Percentiles rank a stretch among this genome's conserved stretches.
Evolutionary conservation across 768 basidiomycete species (phyloP).

Genomic region (Kwoniella dendrophila): DNA sequence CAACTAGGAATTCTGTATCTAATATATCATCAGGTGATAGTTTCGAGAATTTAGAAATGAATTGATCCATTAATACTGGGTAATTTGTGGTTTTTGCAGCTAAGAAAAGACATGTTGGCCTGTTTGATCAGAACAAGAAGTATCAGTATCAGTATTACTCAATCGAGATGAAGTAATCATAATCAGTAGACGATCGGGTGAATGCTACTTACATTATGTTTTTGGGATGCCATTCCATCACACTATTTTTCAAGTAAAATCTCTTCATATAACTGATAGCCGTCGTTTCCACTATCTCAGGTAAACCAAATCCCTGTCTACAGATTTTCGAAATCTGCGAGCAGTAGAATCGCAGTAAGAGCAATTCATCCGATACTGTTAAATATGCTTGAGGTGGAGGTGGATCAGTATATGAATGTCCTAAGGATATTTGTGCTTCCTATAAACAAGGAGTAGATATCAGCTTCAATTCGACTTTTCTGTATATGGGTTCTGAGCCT

Average conservation of each 20-base stretch:
- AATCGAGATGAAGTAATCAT: too few species aligned
- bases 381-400: slow-evolving; percentile 73
- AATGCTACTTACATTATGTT: slow-evolving; percentile 97
- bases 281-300: slow-evolving; percentile 90
- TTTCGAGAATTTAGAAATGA: slow-evolving; percentile 79
- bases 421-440: slow-evolving; percentile 40
- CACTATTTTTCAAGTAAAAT: slow-evolving; percentile 95
- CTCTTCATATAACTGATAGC: slow-evolving; percentile 89
- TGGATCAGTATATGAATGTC: slow-evolving; percentile 51
- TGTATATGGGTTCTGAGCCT: not conserved
- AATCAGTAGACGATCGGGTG: too few species aligned
- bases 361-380: slow-evolving; percentile 76
- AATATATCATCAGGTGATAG: slow-evolving; percentile 81
- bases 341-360: slow-evolving; percentile 85
- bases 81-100: slow-evolving; percentile 98
- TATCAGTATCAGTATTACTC: slow-evolving; percentile 10
- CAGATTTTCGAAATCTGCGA: slow-evolving; percentile 83
- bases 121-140: slow-evolving; percentile 53
- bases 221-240: slow-evolving; percentile 99
- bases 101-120: slow-evolving; percentile 92
- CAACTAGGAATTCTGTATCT: slow-evolving; percentile 91
- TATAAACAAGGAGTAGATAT: not conserved
- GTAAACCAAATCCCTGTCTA: slow-evolving; percentile 74
- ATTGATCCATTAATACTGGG: slow-evolving; percentile 82
- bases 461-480: slow-evolving; percentile 9